These are phyloP conservation scores for Penicillium pancosmium DNA, from an alignment of 495 filamentous ascomycete species.

Conservation along the genomic window DNA sequence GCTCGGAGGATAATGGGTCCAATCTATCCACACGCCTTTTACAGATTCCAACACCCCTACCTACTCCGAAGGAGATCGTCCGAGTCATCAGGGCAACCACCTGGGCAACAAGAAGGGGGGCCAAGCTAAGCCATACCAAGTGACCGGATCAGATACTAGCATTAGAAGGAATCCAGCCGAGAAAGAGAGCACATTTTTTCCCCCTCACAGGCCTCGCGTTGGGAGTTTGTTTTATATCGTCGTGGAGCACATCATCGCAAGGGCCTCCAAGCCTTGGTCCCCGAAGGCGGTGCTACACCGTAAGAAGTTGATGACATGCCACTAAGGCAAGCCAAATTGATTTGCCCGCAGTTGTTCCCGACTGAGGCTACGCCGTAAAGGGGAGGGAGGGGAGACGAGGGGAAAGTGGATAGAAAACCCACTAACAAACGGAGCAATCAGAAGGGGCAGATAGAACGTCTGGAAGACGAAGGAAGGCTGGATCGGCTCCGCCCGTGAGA, in stretches of 20 bases:
- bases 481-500: slow-evolving; percentile 17
- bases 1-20: slow-evolving; percentile 6
- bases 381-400: slow-evolving; percentile 13
- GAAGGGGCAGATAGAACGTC: slow-evolving; percentile 25
- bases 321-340: slow-evolving; percentile 32
- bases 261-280: slow-evolving; percentile 2
- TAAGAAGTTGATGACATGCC: slow-evolving; percentile 33
- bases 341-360: slow-evolving; percentile 27
- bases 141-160: not conserved
- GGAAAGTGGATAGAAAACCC: not conserved
- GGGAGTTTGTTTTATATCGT: slow-evolving; percentile 9
- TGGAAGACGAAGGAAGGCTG: slow-evolving; percentile 33
- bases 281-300: slow-evolving; percentile 26
- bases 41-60: slow-evolving; percentile 1
- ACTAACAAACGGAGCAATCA: slow-evolving; percentile 16
- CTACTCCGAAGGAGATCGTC: not conserved
- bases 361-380: slow-evolving; percentile 14
- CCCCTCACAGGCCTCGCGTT: slow-evolving; percentile 1
- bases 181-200: slow-evolving; percentile 4
- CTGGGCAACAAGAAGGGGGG: slow-evolving; percentile 1
- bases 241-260: slow-evolving; percentile 10
- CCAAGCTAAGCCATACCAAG: slow-evolving; percentile 4
- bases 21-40: not conserved
- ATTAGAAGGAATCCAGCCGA: slow-evolving; percentile 13
- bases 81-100: not conserved